phyloP scores from a whole-genome alignment of 176 grass and related monocot species.

The Thinopyrum elongatum region DNA sequence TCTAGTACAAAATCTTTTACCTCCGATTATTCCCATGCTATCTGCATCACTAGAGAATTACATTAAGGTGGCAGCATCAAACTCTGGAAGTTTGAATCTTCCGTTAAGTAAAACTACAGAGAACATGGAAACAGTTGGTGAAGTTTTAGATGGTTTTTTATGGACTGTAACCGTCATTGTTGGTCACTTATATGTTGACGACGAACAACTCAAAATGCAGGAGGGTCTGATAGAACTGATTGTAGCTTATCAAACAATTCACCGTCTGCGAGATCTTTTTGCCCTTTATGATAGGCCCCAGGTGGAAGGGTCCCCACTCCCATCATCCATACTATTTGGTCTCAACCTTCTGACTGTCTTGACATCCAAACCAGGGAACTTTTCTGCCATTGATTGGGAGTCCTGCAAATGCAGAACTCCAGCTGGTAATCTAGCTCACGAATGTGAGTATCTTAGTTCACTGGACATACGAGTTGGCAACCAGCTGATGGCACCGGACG shows the following conservation, averaged over 20 bases:
- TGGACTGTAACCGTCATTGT: constrained; percentile 84
- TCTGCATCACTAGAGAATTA: constrained; percentile 97
- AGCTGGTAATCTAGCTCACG: constrained; percentile 44
- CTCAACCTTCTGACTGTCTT: constrained; percentile 84
- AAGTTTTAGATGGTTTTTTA: constrained; percentile 96
- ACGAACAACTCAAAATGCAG: constrained; percentile 90
- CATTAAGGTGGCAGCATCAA: constrained; percentile 94
- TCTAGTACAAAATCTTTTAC: constrained; percentile 95
- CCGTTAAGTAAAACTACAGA: constrained; percentile 66
- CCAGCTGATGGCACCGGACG: constrained; percentile 34
- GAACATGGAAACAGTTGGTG: constrained; percentile 68
- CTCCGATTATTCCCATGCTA: constrained; percentile 96
- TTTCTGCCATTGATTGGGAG: constrained; percentile 91
- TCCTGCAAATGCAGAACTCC: constrained; percentile 65
- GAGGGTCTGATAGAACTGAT: constrained; percentile 87
- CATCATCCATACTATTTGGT: constrained; percentile 90
- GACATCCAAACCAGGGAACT: constrained; percentile 82
- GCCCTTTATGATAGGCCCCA: constrained; percentile 94
- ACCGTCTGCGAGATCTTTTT: constrained; percentile 92
- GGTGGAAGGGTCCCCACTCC: constrained; percentile 98
- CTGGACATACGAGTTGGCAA: constrained; percentile 33
- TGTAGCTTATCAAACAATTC: constrained; percentile 96
- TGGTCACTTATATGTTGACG: constrained; percentile 69
- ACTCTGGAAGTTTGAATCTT: constrained; percentile 57
- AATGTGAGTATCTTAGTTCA: constrained; percentile 65